phyloP scores from a whole-genome alignment of 2,329 filamentous ascomycete species.

The Penicillium sp. region DNA sequence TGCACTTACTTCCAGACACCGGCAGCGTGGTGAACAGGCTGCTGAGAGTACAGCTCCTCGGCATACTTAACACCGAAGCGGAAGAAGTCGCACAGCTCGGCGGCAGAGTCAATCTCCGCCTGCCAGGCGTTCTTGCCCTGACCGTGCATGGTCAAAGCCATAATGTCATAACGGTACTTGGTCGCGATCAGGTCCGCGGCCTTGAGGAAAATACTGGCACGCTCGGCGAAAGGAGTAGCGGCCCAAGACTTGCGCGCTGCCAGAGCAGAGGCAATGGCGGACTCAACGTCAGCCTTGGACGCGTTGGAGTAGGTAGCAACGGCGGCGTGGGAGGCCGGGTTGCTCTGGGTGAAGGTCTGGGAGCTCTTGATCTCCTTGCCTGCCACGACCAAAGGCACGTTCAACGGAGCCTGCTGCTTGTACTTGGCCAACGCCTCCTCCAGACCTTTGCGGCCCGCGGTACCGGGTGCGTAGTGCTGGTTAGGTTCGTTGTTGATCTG shows the following conservation, averaged over 20 bases:
- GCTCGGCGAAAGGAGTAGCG: slow-evolving; percentile 79
- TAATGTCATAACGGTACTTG: slow-evolving; percentile 95
- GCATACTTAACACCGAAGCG: slow-evolving; percentile 91
- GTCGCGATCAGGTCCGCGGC: slow-evolving; percentile 84
- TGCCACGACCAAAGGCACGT: slow-evolving; percentile 79
- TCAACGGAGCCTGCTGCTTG: slow-evolving; percentile 66
- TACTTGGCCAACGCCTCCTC: slow-evolving; percentile 69
- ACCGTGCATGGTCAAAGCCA: slow-evolving; percentile 92
- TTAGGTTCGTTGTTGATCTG: slow-evolving; percentile 92
- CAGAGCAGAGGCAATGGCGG: slow-evolving; percentile 79
- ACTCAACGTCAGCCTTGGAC: slow-evolving; percentile 69
- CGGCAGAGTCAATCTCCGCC: slow-evolving; percentile 95
- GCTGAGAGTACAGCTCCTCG: slow-evolving; percentile 82
- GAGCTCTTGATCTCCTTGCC: slow-evolving; percentile 62
- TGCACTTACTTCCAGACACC: slow-evolving; percentile 75
- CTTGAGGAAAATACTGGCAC: slow-evolving; percentile 92
- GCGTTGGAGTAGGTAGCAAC: slow-evolving; percentile 86
- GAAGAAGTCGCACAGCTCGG: slow-evolving; percentile 89
- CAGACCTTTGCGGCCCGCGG: slow-evolving; percentile 73
- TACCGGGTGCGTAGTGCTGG: slow-evolving; percentile 84
- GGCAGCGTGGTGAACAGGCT: slow-evolving; percentile 77
- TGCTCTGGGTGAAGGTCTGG: slow-evolving; percentile 60
- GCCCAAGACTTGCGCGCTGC: slow-evolving; percentile 87
- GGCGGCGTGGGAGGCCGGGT: slow-evolving; percentile 76
- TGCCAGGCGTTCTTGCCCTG: slow-evolving; percentile 99